These are phyloP conservation scores for Colletotrichum musicola DNA, from an alignment of 2,329 filamentous ascomycete genomes.

Conservation along the genomic window DNA sequence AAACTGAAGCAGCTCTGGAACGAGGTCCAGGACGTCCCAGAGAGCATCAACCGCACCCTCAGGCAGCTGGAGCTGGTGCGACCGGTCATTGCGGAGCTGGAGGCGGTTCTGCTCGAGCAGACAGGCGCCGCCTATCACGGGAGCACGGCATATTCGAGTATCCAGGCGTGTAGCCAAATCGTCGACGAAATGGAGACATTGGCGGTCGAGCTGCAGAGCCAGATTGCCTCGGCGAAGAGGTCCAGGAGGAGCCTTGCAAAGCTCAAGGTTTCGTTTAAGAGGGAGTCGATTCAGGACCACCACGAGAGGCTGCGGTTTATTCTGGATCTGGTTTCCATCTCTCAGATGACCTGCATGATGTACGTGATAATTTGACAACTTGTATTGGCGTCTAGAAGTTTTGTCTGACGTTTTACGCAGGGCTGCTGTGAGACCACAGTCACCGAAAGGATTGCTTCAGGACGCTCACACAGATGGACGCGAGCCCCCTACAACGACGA, in stretches of 20 bases:
- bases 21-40: constrained; percentile 30
- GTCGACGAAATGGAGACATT: constrained; percentile 4
- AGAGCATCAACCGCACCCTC: constrained; percentile 16
- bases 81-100: constrained; percentile 6
- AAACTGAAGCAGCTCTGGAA: constrained; percentile 31
- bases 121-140: rapidly evolving
- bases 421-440: not conserved
- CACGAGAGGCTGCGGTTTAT: constrained; percentile 20
- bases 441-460: not conserved
- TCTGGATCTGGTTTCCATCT: not conserved
- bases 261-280: constrained; percentile 25
- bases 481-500: no score
- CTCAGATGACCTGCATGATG: constrained; percentile 9
- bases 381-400: not conserved
- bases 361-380: not conserved
- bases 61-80: constrained; percentile 5
- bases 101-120: not conserved
- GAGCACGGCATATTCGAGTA: not conserved
- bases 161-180: constrained; percentile 9
- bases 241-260: constrained; percentile 18
- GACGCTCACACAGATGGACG: no score
- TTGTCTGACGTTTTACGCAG: not conserved
- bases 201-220: not conserved
- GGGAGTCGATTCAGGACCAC: not conserved
- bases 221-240: constrained; percentile 2